Evolutionary conservation across 352 stramenopile species (phyloP).

Genomic region (Globisporangium carolinianum): DNA sequence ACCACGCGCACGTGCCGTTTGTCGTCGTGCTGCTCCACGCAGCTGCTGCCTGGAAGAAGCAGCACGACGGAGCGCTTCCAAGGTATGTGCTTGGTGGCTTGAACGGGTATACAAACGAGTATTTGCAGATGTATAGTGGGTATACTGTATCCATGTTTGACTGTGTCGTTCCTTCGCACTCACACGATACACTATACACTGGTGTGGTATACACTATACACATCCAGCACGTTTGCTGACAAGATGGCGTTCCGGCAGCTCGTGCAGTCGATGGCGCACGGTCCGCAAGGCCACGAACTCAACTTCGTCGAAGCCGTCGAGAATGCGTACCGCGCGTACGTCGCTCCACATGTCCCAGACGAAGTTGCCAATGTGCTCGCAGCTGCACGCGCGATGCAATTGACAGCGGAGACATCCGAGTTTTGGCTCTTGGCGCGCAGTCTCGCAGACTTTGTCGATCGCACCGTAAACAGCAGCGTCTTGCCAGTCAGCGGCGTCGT

Average conservation of each 20-base stretch:
- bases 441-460: constrained; percentile 70
- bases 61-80: constrained; percentile 43
- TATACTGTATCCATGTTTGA: neutral
- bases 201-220: neutral
- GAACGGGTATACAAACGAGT: neutral
- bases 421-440: constrained; percentile 82
- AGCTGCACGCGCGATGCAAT: constrained; percentile 22
- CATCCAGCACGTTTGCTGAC: constrained; percentile 58
- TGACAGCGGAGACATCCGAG: constrained; percentile 36
- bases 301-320: constrained; percentile 95
- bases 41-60: constrained; percentile 46
- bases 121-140: neutral
- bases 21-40: constrained; percentile 88
- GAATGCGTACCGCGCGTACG: constrained; percentile 92
- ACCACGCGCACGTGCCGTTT: constrained; percentile 92
- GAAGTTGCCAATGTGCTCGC: constrained; percentile 69
- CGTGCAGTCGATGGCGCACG: constrained; percentile 55
- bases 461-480: constrained; percentile 35
- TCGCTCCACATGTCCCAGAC: constrained; percentile 61
- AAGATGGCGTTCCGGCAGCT: constrained; percentile 88
- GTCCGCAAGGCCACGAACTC: constrained; percentile 72
- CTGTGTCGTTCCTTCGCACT: neutral
- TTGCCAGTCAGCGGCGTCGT: constrained; percentile 89
- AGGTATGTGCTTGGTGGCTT: constrained; percentile 2
- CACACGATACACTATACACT: no score